Conservation (phyloP, 2,329 filamentous ascomycete species). For the Monosporascus sp. region DNA sequence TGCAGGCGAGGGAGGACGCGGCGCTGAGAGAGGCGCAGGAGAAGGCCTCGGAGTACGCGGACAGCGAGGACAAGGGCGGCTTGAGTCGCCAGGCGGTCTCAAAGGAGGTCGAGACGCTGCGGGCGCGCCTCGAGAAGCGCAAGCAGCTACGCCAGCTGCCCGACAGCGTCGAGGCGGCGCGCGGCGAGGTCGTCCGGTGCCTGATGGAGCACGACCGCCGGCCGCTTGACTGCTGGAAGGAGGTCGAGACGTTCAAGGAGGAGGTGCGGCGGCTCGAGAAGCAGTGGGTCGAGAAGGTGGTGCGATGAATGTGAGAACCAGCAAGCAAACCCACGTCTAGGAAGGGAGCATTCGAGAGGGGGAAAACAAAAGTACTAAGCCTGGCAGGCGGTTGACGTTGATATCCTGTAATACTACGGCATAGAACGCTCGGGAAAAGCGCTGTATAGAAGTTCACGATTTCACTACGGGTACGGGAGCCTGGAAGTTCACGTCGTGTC, state of each 20-base stretch:
- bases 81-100: slow-evolving; percentile 45
- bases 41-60: slow-evolving; percentile 34
- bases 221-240: slow-evolving; percentile 89
- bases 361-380: neutral
- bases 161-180: slow-evolving; percentile 67
- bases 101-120: slow-evolving; percentile 56
- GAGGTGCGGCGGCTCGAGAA: slow-evolving; percentile 85
- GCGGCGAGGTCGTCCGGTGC: slow-evolving; percentile 72
- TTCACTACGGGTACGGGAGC: neutral
- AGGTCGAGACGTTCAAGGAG: slow-evolving; percentile 85
- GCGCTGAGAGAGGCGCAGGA: slow-evolving; percentile 66
- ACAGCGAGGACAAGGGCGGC: slow-evolving; percentile 24
- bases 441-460: slow-evolving; percentile 19
- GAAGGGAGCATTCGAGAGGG: neutral
- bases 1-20: slow-evolving; percentile 65
- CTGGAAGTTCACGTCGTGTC: slow-evolving; percentile 15
- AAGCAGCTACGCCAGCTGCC: slow-evolving; percentile 66
- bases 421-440: slow-evolving; percentile 20
- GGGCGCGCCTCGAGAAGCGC: slow-evolving; percentile 54
- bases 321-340: too few species aligned
- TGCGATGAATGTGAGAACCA: slow-evolving; percentile 28
- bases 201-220: slow-evolving; percentile 78
- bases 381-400: neutral
- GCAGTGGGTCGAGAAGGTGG: slow-evolving; percentile 80
- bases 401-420: slow-evolving; percentile 25